Conservation (phyloP, 768 basidiomycete genomes). For the Mycena crocata region DNA sequence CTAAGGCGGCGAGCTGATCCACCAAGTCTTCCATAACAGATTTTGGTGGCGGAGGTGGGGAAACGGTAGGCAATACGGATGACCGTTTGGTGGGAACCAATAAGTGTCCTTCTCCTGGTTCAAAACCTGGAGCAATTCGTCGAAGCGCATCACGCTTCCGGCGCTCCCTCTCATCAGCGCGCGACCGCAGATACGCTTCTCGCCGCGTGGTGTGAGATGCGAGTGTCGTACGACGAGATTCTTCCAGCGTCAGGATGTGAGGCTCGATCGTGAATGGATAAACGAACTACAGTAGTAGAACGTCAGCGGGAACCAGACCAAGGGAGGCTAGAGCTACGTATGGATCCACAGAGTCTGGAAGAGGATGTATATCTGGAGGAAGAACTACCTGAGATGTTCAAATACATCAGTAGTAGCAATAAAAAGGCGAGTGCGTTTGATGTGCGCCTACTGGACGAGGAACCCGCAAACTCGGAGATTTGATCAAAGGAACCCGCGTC, state of each 20-base stretch:
- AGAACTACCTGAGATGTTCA: constrained; percentile 72
- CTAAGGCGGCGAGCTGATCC: constrained; percentile 81
- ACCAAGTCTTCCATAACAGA: constrained; percentile 88
- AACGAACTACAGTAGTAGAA: constrained; percentile 82
- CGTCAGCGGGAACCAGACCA: constrained; percentile 1
- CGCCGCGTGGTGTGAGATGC: constrained; percentile 74
- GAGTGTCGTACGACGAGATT: constrained; percentile 75
- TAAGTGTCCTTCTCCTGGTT: constrained; percentile 65
- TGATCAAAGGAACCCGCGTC: constrained; percentile 85
- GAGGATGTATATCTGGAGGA: constrained; percentile 92
- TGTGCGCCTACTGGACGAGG: constrained; percentile 73
- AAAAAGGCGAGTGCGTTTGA: not conserved
- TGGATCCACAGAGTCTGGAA: constrained; percentile 89
- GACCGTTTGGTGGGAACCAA: constrained; percentile 64
- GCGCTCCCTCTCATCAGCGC: constrained; percentile 83
- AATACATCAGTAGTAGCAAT: not conserved
- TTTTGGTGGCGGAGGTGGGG: constrained; percentile 40
- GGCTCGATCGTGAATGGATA: constrained; percentile 96
- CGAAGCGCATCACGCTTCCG: constrained; percentile 75
- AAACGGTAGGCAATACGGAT: constrained; percentile 29
- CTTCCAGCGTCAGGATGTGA: constrained; percentile 82
- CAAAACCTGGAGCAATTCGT: constrained; percentile 87
- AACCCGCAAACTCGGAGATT: constrained; percentile 90
- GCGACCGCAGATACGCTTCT: constrained; percentile 74
- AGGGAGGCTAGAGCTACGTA: constrained; percentile 67